Evolutionary conservation across 1,139 yeast species (phyloP), one percentile per base, ranked within the genome.

Genomic region (Pichia sp.): DNA sequence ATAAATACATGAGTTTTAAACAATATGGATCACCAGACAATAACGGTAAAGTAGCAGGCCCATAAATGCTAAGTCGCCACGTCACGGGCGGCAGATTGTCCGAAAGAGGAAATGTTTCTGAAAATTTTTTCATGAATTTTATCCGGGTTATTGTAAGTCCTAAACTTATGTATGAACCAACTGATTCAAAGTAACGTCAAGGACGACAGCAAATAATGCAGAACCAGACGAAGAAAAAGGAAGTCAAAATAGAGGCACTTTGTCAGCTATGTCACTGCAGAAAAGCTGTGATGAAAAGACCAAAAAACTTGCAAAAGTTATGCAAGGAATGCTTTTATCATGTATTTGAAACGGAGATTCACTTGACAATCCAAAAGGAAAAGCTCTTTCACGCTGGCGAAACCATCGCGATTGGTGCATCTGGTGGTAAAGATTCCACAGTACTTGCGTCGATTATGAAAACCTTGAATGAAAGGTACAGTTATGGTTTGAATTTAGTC

Each of bases 361-460:
- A 95, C 74, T 81, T 91, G 63, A 93, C 99, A 6, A 92, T 95
- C 52, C 75, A 77, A 10, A 76, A 81, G 48, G 85, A 87, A 53
- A 75, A 81, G 1, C 77, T 95, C 49, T 95, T 95, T 65, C 69
- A 81, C 38, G 77, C 75, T 1, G 98, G 97, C 16, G 99, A 95
- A 66, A 78, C 75, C 42, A 93, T 95, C 1, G 99, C 98, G 16
- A 92, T 95, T 31, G 99, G 99, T 14, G 99, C 99, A 0, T 89
- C 97, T 1, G 99, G 99, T 29, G 99, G 99, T 51, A 95, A 95
- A 66, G 99, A 95, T 68, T 90, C 97, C 4, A 95, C 99, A 0
- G 99, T 95, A 1, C 73, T 95, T 41, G 99, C 99, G 0, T 84
- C 93, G 50, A 81, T 95, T 1, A 73, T 95, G 72, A 93, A 91